A percentile compares a stretch with the other conserved stretches of the same genome.
Evolutionary conservation across 441 rosid genomes (phyloP).

Genomic region (Croton setiger): DNA sequence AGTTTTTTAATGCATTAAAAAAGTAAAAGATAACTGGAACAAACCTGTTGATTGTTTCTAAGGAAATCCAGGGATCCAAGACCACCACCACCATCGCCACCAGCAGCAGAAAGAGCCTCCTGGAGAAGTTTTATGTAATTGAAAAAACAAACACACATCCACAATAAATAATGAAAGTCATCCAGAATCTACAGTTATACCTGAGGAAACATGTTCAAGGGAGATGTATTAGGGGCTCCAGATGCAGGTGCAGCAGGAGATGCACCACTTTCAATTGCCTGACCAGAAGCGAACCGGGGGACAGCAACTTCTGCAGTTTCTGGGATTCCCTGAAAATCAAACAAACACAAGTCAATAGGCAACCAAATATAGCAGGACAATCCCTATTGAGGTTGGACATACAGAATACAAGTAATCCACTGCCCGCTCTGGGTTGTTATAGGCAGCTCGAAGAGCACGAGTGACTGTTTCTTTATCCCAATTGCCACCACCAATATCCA

Average conservation of each 20-base stretch:
- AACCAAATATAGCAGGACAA: slow-evolving; percentile 10
- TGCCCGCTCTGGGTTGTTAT: slow-evolving; percentile 96
- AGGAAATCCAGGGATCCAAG: slow-evolving; percentile 89
- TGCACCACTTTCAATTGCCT: slow-evolving; percentile 53
- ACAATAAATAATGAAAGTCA: slow-evolving; percentile 10
- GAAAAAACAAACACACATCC: slow-evolving; percentile 13
- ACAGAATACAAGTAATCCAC: slow-evolving; percentile 94
- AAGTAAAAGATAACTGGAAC: slow-evolving; percentile 15
- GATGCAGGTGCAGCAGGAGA: slow-evolving; percentile 48
- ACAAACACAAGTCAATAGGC: slow-evolving; percentile 19
- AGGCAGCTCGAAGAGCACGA: slow-evolving; percentile 93
- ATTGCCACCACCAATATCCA: slow-evolving; percentile 96
- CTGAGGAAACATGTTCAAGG: slow-evolving; percentile 97
- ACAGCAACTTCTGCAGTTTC: slow-evolving; percentile 78
- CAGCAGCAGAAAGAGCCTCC: slow-evolving; percentile 69
- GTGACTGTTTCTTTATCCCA: slow-evolving; percentile 95
- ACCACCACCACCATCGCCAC: slow-evolving; percentile 36
- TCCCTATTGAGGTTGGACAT: slow-evolving; percentile 23
- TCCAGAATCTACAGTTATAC: slow-evolving; percentile 33
- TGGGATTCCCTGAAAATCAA: slow-evolving; percentile 80
- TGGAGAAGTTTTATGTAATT: slow-evolving; percentile 27
- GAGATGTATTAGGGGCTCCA: slow-evolving; percentile 86
- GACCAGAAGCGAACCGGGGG: slow-evolving; percentile 47
- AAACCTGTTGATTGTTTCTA: slow-evolving; percentile 87
- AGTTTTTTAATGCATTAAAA: slow-evolving; percentile 3